Base-by-base conservation (phyloP, 495 filamentous ascomycete genomes). In the Aspergillus bertholletiae region DNA sequence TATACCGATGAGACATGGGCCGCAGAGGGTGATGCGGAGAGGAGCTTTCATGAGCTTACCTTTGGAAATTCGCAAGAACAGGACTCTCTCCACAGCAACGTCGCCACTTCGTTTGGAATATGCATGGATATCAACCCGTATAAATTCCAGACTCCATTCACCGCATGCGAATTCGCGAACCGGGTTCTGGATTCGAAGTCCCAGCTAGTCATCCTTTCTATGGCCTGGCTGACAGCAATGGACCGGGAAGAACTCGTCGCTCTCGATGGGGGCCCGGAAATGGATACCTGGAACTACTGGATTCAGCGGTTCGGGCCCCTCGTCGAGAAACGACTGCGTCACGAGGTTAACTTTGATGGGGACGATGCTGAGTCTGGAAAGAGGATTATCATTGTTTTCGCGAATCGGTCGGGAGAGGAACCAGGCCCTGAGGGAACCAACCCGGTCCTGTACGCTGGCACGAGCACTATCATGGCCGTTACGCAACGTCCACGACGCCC, bases 1-100 rank as follows among this genome's bases (percentile, higher is more conserved):
- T 89, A 88, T 71, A 94, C 90, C 1, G 93, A 97, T 63, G 90
- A 91, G 63, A 88, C 84, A 0, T 98, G 94, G 94, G 91, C 93
- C 1, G 67, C 78, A 2, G 92, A 96, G 71, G 89, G 90, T 11
- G 64, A 70, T 18, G 71, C 74, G 5, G 85, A 86, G 15, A 90
- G 68, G 48, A 68, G 73, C 5, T 76, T 70, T 37, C 60, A 66
- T 24, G 55, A 65, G 22, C 65, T 80, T 13, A 55, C 58, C n/a
- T 70, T 79, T 32, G 47, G 40, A 6, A 40, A 51, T 3, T 20
- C 37, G 20, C 44, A 22, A 5, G 48, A 61, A 8, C 45, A 24
- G 18, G 7, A 39, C 3, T 24, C 49, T 27, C n/a, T 26, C 6
- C 58, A 56, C 18, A 51, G 53, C 20, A 62, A 72, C 26, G 61